Base-by-base conservation (phyloP, 2,329 filamentous ascomycete species). In the Thielaviopsis ethacetica region DNA sequence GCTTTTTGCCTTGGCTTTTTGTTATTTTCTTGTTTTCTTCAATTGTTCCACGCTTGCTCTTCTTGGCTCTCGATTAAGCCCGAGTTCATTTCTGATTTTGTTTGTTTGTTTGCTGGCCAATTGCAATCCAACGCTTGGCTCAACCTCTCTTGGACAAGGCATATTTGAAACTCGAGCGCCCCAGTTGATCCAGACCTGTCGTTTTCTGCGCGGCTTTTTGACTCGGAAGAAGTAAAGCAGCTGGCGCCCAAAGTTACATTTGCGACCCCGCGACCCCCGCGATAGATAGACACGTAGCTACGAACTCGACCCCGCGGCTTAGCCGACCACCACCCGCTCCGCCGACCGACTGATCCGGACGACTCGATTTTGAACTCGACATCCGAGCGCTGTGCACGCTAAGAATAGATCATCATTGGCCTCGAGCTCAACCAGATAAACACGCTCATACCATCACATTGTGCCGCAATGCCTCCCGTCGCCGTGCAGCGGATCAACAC, bases 401-500 rank as follows among this genome's bases (percentile, higher is more conserved):
- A 19, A 10, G 44, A 9, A 19, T 13, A 49, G 4, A 49, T 21
- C 3, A 4, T 3, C n/a, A 17, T 49, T 12, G n/a, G 5, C 9
- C n/a, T n/a, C n/a, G 44, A 49, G 2, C n/a, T 4, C 44, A 10
- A 34, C 30, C 44, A 10, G 17, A 21, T 49, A 21, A 49, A 3
- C 17, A 5, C 44, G 44, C 44, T 21, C 3, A 49, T 9, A 9
- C n/a, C n/a, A 9, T 9, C n/a, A 44, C 38, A n/a, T 49, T 21
- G 5, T 49, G 21, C 44, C 44, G n/a, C 44, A 21, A 49, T 49
- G 44, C 44, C 44, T 49, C 44, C 44, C n/a, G n/a, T 49, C 44
- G 44, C 60, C 24, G 41, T 47, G 7, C 60, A 59, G 57, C 60
- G 60, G 38, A 56, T 94, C 71, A 91, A 84, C 71, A 59, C 60